Evolutionary conservation across 1,284 basidiomycete genomes (phyloP), one percentile per base, ranked within the genome.

Genomic region (Rhodotorula sp.): DNA sequence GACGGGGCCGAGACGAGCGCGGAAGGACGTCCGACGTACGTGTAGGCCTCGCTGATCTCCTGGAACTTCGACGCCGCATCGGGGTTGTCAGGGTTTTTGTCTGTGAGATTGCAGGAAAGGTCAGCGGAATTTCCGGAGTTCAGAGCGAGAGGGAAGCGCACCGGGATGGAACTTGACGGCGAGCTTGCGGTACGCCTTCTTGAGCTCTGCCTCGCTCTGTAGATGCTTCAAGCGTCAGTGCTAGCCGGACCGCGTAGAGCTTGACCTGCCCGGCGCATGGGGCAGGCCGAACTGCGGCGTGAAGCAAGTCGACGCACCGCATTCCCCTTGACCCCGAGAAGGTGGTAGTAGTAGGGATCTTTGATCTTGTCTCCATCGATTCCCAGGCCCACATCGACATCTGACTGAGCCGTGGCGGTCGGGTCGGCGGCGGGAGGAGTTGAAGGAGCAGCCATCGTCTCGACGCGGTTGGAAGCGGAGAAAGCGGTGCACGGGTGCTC

Each of bases 171-270:
- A 92, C 85, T 91, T 91, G 85, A 98, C 94, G 30, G 95, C 94
- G 73, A 90, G 89, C 81, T 91, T 96, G 74, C 95, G 85, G 82
- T 98, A 98, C 2, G 92, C 93, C 84, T 98, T 99, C 76, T 71
- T 71, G 54, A 75, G 56, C 27, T 51, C 48, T 1, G 60, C 68
- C 7, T 73, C 71, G 15, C 63, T 58, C 39, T 44, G 19, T 13
- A 17, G 7, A 44, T 8, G 4, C 36, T 13, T 13, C 7, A 13
- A 39, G 36, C 36, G 13, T 39, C 13, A 39, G 7, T 39, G 7
- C 13, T 13, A 7, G 36, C 36, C 13, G 7, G 8, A 8, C 13
- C 13, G 13, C 7, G 36, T 39, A 13, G 36, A 7, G 36, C 36
- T 13, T 39, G 36, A 39, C 36, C n/a, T 39, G 36, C 36, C 7